Percentiles rank a stretch among this genome's conserved stretches.
Conservation (phyloP, 768 basidiomycete species). For the Suillus plorans region DNA sequence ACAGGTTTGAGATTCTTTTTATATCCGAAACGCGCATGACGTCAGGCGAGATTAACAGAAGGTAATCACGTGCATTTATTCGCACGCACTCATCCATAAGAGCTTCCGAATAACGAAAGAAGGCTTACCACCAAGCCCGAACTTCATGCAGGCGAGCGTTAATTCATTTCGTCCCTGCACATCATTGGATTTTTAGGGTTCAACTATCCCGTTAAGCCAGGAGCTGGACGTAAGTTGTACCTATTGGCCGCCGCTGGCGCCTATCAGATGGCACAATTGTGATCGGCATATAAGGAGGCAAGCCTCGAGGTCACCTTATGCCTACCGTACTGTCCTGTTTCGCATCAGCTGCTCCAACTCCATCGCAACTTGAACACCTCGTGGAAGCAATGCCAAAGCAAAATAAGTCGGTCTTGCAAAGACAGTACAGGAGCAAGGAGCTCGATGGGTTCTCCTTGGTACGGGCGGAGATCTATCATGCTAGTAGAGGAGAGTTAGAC, state of each 20-base stretch:
- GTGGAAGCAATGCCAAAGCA: slow-evolving; percentile 7
- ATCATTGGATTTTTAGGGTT: background rate
- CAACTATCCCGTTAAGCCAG: background rate
- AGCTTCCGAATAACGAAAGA: background rate
- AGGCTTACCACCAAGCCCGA: background rate
- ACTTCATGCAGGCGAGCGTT: background rate
- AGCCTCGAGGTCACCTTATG: background rate
- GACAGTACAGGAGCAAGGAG: slow-evolving; percentile 25
- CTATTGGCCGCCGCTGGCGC: background rate
- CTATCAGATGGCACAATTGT: background rate
- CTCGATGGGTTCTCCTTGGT: slow-evolving; percentile 17
- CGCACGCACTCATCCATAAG: background rate
- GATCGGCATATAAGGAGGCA: background rate
- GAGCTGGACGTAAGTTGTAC: background rate
- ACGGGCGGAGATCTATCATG: slow-evolving; percentile 7
- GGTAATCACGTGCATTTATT: background rate
- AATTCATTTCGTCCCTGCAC: background rate
- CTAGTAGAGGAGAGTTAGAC: background rate
- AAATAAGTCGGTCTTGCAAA: slow-evolving; percentile 16
- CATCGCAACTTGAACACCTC: background rate
- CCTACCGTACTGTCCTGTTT: background rate
- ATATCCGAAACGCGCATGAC: background rate
- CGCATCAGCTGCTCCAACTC: background rate
- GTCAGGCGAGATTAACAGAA: background rate
- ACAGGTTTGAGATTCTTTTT: background rate